Evolutionary conservation across 2,329 filamentous ascomycete genomes (phyloP).

Genomic region (Paramyrothecium roridum): DNA sequence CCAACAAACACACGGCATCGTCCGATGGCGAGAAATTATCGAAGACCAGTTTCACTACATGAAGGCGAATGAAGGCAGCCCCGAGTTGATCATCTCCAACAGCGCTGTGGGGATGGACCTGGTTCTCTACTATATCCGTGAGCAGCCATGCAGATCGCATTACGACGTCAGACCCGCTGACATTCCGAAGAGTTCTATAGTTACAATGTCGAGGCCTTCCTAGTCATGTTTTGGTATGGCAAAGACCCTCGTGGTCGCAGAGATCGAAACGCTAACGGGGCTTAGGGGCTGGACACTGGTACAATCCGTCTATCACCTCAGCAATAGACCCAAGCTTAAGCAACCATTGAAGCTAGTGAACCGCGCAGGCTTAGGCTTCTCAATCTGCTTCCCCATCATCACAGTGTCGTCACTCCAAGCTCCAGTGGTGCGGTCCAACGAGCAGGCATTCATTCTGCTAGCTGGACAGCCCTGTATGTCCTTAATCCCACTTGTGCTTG

Average conservation of each 20-base stretch:
- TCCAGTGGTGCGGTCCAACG: background rate
- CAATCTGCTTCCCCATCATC: background rate
- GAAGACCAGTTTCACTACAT: constrained; percentile 32
- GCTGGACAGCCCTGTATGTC: background rate
- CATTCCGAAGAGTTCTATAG: constrained; percentile 40
- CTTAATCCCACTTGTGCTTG: background rate
- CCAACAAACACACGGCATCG: constrained; percentile 40
- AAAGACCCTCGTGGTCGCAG: background rate
- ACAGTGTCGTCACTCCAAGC: background rate
- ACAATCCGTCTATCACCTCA: background rate
- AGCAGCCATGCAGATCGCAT: constrained; percentile 9
- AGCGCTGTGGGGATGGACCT: constrained; percentile 36
- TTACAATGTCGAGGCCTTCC: constrained; percentile 46
- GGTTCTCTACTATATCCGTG: constrained; percentile 46
- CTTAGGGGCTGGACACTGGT: constrained; percentile 1
- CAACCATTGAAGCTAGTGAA: background rate
- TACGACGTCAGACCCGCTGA: background rate
- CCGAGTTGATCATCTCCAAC: constrained; percentile 39
- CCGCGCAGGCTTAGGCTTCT: background rate
- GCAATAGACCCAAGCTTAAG: background rate
- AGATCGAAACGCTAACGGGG: background rate
- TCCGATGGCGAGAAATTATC: constrained; percentile 36
- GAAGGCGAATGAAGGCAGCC: constrained; percentile 27
- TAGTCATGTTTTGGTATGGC: constrained; percentile 42
- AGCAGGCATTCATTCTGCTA: background rate